These are phyloP conservation scores for Pseudogymnoascus sp. DNA, from an alignment of 2,329 filamentous ascomycete genomes.

Conservation along the genomic window DNA sequence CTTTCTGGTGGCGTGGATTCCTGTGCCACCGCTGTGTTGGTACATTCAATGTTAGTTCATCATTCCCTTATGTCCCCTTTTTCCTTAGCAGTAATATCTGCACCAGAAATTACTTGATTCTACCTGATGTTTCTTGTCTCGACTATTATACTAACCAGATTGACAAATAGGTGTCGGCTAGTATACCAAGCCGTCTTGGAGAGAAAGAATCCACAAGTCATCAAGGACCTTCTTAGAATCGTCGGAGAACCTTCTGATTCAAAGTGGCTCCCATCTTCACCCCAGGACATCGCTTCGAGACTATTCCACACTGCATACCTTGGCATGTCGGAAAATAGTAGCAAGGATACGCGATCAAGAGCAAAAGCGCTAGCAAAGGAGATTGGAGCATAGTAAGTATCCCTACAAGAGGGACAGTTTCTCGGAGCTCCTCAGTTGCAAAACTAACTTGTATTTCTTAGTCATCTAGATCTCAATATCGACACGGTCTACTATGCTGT, in stretches of 20 bases:
- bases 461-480: constrained; percentile 65
- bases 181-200: constrained; percentile 46
- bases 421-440: background rate
- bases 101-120: constrained; percentile 12
- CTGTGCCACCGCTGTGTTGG: constrained; percentile 45
- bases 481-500: constrained; percentile 58
- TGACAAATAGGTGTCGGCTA: constrained; percentile 36
- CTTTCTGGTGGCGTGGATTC: constrained; percentile 55
- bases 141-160: background rate
- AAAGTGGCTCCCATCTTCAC: constrained; percentile 32
- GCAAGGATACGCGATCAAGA: constrained; percentile 57
- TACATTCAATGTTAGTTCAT: constrained; percentile 31
- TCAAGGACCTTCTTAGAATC: constrained; percentile 44
- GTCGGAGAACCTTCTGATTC: constrained; percentile 40
- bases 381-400: constrained; percentile 55
- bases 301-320: constrained; percentile 62
- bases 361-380: constrained; percentile 52
- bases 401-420: background rate
- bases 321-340: constrained; percentile 62
- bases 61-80: background rate
- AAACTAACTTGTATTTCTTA: background rate
- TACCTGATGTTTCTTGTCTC: constrained; percentile 32
- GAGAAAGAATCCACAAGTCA: constrained; percentile 44
- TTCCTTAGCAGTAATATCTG: background rate
- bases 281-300: constrained; percentile 49